Evolutionary conservation across 441 rosid species (phyloP).

Genomic region (Populus trichocarpa): DNA sequence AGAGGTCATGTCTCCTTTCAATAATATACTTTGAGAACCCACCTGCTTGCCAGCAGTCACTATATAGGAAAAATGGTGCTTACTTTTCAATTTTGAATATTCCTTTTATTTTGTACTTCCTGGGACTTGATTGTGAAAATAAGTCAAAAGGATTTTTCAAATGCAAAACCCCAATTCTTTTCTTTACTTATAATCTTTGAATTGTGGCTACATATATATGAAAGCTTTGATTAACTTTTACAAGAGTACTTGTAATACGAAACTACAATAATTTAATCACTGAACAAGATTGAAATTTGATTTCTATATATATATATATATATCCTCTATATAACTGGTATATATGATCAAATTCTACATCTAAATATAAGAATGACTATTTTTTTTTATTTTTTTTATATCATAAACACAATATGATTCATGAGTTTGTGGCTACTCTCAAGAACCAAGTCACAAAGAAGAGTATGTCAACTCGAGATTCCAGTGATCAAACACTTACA

Average conservation of each 20-base stretch:
- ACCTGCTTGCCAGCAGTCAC: conserved; percentile 10
- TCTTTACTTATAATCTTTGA: not conserved
- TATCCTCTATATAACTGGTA: not conserved
- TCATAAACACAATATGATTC: too few relatives aligned
- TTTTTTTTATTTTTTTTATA: too few relatives aligned
- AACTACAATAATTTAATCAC: not conserved
- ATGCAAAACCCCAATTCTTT: not conserved
- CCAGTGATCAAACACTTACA: accelerated
- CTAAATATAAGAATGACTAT: too few relatives aligned
- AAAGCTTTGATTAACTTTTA: too few relatives aligned
- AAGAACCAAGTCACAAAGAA: too few relatives aligned
- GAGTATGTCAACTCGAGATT: accelerated
- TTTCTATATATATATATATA: too few relatives aligned
- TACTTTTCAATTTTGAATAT: conserved; percentile 41
- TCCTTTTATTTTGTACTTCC: conserved; percentile 18
- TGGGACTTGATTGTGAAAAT: conserved; percentile 3
- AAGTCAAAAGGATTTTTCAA: conserved; percentile 18
- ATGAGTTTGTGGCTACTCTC: too few relatives aligned
- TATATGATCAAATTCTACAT: too few relatives aligned
- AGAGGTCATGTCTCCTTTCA: conserved; percentile 25
- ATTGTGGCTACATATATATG: not conserved
- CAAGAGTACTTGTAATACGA: not conserved
- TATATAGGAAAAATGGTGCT: conserved; percentile 22
- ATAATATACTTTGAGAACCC: conserved; percentile 8
- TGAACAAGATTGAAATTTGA: too few relatives aligned